Evolutionary conservation across 768 basidiomycete genomes (phyloP).

Genomic region (Termitomyces sp.): DNA sequence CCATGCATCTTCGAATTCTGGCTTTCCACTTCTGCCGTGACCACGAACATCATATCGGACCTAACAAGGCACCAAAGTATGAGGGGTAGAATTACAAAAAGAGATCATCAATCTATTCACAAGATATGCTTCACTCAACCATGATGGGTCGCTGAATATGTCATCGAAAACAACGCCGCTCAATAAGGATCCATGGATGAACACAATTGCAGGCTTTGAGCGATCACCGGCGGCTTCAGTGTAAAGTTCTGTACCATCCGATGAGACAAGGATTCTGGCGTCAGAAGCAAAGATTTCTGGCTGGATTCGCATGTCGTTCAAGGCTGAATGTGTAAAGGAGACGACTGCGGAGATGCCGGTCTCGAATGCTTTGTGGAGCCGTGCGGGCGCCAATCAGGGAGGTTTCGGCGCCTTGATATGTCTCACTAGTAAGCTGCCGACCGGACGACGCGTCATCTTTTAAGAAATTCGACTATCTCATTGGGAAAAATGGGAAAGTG

Average conservation of each 20-base stretch:
- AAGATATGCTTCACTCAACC: slow-evolving; percentile 24
- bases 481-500: too few species aligned
- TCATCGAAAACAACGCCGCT: slow-evolving; percentile 29
- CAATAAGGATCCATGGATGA: slow-evolving; percentile 34
- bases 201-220: slow-evolving; percentile 32
- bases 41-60: slow-evolving; percentile 32
- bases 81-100: not conserved
- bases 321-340: not conserved
- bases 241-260: slow-evolving; percentile 35
- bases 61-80: slow-evolving; percentile 10
- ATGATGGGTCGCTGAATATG: slow-evolving; percentile 28
- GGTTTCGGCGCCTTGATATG: not conserved
- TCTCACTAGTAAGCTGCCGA: not conserved
- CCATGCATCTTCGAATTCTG: slow-evolving; percentile 20
- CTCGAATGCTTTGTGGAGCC: not conserved
- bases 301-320: slow-evolving; percentile 4
- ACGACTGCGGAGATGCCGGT: not conserved
- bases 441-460: too few species aligned
- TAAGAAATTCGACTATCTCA: too few species aligned
- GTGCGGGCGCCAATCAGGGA: not conserved
- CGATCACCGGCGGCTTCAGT: slow-evolving; percentile 34
- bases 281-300: slow-evolving; percentile 5
- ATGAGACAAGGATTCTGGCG: slow-evolving; percentile 23
- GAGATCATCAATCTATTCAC: slow-evolving; percentile 11
- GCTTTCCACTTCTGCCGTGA: slow-evolving; percentile 28